Conservation (phyloP, 2,329 filamentous ascomycete genomes). For the Fusarium sp. region DNA sequence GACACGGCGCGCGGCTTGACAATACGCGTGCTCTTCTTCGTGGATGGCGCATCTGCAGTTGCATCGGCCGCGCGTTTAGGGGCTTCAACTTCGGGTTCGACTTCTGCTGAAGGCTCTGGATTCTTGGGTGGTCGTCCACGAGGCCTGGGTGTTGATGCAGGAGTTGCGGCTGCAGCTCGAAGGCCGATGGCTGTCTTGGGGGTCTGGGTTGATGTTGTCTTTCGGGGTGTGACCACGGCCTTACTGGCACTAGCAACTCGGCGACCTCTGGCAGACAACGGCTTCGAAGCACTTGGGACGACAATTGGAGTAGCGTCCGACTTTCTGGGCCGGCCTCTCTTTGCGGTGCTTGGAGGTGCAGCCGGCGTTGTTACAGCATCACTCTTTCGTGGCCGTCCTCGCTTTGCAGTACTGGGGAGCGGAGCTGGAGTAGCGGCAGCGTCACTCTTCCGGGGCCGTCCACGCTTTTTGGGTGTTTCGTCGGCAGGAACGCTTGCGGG, state of each 20-base stretch:
- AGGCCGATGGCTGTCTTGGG: slow-evolving; percentile 31
- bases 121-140: slow-evolving; percentile 44
- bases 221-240: slow-evolving; percentile 19
- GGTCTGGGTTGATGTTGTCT: slow-evolving; percentile 3
- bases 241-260: slow-evolving; percentile 31
- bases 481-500: slow-evolving; percentile 28
- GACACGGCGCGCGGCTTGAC: slow-evolving; percentile 31
- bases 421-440: slow-evolving; percentile 23
- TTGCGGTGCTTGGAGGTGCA: slow-evolving; percentile 22
- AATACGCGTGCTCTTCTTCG: slow-evolving; percentile 20
- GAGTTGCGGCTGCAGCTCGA: slow-evolving; percentile 9
- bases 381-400: slow-evolving; percentile 45
- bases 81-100: slow-evolving; percentile 4
- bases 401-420: slow-evolving; percentile 24
- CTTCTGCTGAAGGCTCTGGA: slow-evolving; percentile 11
- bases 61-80: slow-evolving; percentile 9
- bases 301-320: slow-evolving; percentile 27
- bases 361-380: slow-evolving; percentile 36
- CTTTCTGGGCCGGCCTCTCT: slow-evolving; percentile 44
- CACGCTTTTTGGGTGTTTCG: slow-evolving; percentile 42
- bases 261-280: slow-evolving; percentile 25
- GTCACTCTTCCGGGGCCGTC: slow-evolving; percentile 41
- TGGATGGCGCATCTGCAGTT: slow-evolving; percentile 4
- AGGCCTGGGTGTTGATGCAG: slow-evolving; percentile 37
- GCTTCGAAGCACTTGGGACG: slow-evolving; percentile 19